These are phyloP conservation scores for Gossypium trilobum DNA, from an alignment of 441 rosid genomes.

Conservation along the genomic window DNA sequence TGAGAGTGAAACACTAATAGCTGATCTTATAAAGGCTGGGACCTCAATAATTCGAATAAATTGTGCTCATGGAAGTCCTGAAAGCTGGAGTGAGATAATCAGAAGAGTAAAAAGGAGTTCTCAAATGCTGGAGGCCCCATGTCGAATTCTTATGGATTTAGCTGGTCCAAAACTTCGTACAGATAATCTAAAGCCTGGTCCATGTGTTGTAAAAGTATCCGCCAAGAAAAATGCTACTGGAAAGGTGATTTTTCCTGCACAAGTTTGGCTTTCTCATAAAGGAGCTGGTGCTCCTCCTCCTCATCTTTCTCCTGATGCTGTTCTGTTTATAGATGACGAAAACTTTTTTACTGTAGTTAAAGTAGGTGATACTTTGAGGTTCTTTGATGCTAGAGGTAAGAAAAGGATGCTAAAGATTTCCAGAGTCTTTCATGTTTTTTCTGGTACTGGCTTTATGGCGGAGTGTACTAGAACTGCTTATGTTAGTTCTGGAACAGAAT, in stretches of 20 bases:
- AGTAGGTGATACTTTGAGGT: conserved; percentile 41
- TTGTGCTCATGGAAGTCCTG: conserved; percentile 61
- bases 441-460: conserved; percentile 45
- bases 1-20: conserved; percentile 36
- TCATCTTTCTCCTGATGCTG: conserved; percentile 44
- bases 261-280: conserved; percentile 49
- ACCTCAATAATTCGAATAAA: conserved; percentile 51
- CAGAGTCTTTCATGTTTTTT: conserved; percentile 38
- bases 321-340: conserved; percentile 34
- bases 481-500: conserved; percentile 44
- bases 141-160: conserved; percentile 66
- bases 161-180: conserved; percentile 75
- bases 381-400: conserved; percentile 52
- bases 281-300: conserved; percentile 43
- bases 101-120: conserved; percentile 45
- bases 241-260: conserved; percentile 38
- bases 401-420: conserved; percentile 40
- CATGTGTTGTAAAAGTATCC: conserved; percentile 48
- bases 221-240: conserved; percentile 52
- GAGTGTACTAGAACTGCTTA: conserved; percentile 50
- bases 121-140: conserved; percentile 54
- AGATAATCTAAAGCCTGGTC: conserved; percentile 46
- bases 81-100: conserved; percentile 54
- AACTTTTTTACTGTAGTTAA: conserved; percentile 36
- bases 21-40: conserved; percentile 51